Conservation (phyloP, 2,329 filamentous ascomycete species). For the Microcyclospora pomicola region DNA sequence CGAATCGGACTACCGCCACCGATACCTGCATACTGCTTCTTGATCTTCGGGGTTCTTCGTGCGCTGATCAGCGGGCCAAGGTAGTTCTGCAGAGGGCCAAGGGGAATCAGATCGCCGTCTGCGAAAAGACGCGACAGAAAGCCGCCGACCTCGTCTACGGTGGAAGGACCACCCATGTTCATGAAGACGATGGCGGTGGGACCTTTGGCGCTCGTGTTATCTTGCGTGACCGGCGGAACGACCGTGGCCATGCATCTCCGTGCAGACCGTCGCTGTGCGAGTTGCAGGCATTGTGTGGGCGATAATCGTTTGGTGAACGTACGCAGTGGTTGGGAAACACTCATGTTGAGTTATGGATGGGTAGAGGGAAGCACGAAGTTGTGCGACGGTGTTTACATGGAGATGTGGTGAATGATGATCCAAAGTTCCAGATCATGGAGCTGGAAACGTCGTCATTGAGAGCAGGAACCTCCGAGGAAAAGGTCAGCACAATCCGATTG, state of each 20-base stretch:
- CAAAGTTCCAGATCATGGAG: neutral
- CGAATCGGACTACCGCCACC: constrained; percentile 96
- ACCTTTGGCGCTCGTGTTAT: constrained; percentile 55
- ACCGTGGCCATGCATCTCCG: constrained; percentile 39
- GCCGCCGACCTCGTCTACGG: constrained; percentile 70
- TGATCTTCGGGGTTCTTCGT: constrained; percentile 85
- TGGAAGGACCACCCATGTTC: constrained; percentile 96
- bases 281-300: constrained; percentile 14
- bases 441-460: too few species aligned
- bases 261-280: constrained; percentile 6
- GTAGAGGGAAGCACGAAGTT: neutral
- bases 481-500: too few species aligned
- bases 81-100: constrained; percentile 81
- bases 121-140: constrained; percentile 90
- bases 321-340: constrained; percentile 13
- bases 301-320: constrained; percentile 18
- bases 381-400: neutral
- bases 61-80: constrained; percentile 76
- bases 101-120: constrained; percentile 88
- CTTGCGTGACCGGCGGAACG: constrained; percentile 66
- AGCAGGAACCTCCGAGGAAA: too few species aligned
- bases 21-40: constrained; percentile 89
- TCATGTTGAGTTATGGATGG: constrained; percentile 11
- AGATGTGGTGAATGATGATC: neutral
- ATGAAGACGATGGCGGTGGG: constrained; percentile 97